A percentile compares a stretch with the other conserved stretches of the same genome.
phyloP scores from a whole-genome alignment of 78 protist species.

The Dictyostelium citrinum region DNA sequence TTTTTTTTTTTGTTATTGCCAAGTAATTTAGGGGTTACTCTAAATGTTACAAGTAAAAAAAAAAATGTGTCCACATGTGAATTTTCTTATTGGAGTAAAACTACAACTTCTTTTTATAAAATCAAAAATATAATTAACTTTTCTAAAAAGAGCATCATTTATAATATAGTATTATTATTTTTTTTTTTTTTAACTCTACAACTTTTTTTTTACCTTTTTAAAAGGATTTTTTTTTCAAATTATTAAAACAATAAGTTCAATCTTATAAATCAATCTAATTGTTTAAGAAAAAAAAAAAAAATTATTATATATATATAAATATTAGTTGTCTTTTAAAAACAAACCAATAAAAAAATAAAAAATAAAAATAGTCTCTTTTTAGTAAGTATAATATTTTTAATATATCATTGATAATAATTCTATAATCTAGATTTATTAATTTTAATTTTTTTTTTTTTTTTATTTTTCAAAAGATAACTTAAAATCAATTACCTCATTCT shows the following conservation, averaged over 20 bases:
- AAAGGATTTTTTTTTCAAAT: background rate
- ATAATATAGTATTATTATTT: background rate
- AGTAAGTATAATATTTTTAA: background rate
- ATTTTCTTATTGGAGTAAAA: background rate
- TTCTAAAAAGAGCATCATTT: background rate
- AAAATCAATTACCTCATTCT: background rate
- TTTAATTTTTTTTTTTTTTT: background rate
- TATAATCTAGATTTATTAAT: too few relatives aligned
- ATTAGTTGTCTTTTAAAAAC: background rate
- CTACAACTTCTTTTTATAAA: background rate
- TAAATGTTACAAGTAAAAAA: background rate
- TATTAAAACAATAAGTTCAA: background rate
- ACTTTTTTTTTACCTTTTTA: background rate
- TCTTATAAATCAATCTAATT: background rate
- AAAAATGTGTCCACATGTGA: background rate
- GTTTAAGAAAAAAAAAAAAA: background rate
- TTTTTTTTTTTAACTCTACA: background rate
- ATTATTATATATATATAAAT: background rate
- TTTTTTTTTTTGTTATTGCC: background rate
- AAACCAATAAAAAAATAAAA: background rate
- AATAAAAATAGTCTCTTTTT: background rate
- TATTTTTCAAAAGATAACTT: background rate
- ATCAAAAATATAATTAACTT: background rate
- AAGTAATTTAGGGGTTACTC: background rate
- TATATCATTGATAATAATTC: background rate